Base-by-base conservation (phyloP, 2,329 filamentous ascomycete genomes). In the Trichoderma sp. region DNA sequence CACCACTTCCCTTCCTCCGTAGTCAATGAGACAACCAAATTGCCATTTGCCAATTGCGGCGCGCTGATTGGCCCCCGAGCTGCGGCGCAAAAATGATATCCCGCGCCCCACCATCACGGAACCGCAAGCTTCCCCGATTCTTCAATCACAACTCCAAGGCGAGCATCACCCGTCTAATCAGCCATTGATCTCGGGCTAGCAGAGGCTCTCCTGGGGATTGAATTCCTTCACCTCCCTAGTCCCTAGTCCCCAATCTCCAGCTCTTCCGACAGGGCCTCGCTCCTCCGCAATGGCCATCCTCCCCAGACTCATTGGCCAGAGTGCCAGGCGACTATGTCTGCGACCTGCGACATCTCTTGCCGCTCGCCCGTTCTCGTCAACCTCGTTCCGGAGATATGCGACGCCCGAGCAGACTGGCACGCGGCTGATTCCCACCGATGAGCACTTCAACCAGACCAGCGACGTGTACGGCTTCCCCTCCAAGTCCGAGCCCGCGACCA, bases 291-390 rank as follows among this genome's bases (percentile, higher is more conserved):
- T 93, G 91, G 86, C 90, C 59, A 70, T 88, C 75, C 83, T 93
- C 78, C 88, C 88, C 81, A 89, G 91, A 80, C 85, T 93, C 78
- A 90, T 89, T 80, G 86, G 88, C 84, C 87, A 85, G 80, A 85
- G 87, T 79, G 89, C 89, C 80, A 89, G 87, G 82, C 88, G 89
- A 75, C 82, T 91, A 74, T 89, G 85, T 77, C 80, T 88, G 73
- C 84, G 81, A 71, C 83, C 79, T 70, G 73, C 74, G 60, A 59
- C 73, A 37, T 71, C 76, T 72, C 72, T 77, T 71, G 74, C 79
- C 72, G 77, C 83, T 73, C 86, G 91, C 72, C 83, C 86, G 73
- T 87, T 94, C 76, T 91, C 91, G 73, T 87, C 88, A 71, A 85
- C 90, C 19, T 78, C 83, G 67, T 79, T 86, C 70, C 88, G 89